phyloP scores from a whole-genome alignment of 352 stramenopile genomes.

The Pythium oligandrum region DNA sequence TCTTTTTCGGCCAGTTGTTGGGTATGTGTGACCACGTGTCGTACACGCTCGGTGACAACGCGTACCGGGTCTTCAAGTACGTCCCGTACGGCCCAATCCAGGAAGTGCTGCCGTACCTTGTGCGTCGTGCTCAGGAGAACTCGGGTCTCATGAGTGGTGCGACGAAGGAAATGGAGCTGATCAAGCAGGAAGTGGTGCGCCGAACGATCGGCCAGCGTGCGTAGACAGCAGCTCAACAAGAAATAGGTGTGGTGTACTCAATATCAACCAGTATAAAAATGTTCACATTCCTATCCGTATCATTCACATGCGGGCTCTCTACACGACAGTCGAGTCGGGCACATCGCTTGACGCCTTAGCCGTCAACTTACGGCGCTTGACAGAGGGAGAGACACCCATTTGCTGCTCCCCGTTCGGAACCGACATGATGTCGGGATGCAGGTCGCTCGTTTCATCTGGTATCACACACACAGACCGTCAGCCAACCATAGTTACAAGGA shows the following conservation, averaged over 20 bases:
- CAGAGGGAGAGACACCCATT: slow-evolving; percentile 5
- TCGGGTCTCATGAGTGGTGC: slow-evolving; percentile 85
- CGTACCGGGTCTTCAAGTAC: slow-evolving; percentile 97
- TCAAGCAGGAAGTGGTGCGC: slow-evolving; percentile 66
- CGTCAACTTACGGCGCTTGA: slow-evolving; percentile 15
- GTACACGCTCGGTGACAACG: slow-evolving; percentile 90
- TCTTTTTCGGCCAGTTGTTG: slow-evolving; percentile 97
- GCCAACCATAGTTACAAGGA: no score
- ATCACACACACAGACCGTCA: no score
- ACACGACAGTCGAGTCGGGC: slow-evolving; percentile 13
- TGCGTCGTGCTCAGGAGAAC: slow-evolving; percentile 97
- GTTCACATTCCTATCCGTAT: slow-evolving; percentile 5
- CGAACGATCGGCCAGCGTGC: slow-evolving; percentile 21
- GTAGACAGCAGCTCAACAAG: slow-evolving; percentile 3
- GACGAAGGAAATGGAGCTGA: slow-evolving; percentile 65
- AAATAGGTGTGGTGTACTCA: no score
- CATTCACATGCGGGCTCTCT: neutral
- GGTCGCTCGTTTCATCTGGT: no score
- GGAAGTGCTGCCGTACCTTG: slow-evolving; percentile 96
- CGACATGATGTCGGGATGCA: no score
- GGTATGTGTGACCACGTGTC: slow-evolving; percentile 98
- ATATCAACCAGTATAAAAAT: slow-evolving; percentile 5
- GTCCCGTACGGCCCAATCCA: slow-evolving; percentile 96
- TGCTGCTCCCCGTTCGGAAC: no score
- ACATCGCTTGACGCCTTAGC: neutral